A percentile compares a stretch with the other conserved stretches of the same genome.
Evolutionary conservation across 1,284 basidiomycete species (phyloP).

Genomic region (Moniliophthora roreri): DNA sequence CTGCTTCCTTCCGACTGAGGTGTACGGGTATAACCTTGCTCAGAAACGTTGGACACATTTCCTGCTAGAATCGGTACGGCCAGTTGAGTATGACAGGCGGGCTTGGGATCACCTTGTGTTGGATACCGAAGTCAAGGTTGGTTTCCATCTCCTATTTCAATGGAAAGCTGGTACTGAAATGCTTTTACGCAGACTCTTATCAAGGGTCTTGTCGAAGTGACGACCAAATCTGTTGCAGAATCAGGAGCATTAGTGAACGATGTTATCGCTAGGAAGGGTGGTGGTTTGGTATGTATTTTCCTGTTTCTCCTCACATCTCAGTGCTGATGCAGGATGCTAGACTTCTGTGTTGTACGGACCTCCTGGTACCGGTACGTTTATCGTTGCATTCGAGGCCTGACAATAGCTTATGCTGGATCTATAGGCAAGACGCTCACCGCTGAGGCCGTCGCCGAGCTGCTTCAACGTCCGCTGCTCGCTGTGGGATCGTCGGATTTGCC

Average conservation of each 20-base stretch:
- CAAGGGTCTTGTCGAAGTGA: constrained; percentile 7
- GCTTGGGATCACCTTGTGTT: constrained; percentile 13
- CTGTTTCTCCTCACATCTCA: not conserved
- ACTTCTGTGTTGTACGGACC: constrained; percentile 12
- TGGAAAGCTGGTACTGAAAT: not conserved
- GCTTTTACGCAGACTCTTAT: constrained; percentile 4
- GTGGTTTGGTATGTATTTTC: constrained; percentile 7
- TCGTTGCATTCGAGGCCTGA: not conserved
- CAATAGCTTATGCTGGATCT: not conserved
- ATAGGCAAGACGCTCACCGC: constrained; percentile 26
- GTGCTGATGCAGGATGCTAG: not conserved
- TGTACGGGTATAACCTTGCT: constrained; percentile 9
- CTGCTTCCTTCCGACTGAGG: constrained; percentile 3
- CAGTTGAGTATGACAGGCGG: constrained; percentile 4
- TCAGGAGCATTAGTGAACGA: constrained; percentile 1
- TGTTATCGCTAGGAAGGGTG: constrained; percentile 11
- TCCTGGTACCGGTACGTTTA: constrained; percentile 11
- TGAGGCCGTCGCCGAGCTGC: constrained; percentile 23
- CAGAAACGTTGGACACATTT: constrained; percentile 5
- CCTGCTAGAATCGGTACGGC: constrained; percentile 1
- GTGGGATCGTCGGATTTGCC: constrained; percentile 13
- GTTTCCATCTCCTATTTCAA: not conserved
- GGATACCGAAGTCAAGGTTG: constrained; percentile 8
- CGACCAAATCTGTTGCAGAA: not conserved
- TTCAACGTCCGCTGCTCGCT: constrained; percentile 22